phyloP scores from a whole-genome alignment of 1,139 yeast genomes.

The Geotrichum candidum region DNA sequence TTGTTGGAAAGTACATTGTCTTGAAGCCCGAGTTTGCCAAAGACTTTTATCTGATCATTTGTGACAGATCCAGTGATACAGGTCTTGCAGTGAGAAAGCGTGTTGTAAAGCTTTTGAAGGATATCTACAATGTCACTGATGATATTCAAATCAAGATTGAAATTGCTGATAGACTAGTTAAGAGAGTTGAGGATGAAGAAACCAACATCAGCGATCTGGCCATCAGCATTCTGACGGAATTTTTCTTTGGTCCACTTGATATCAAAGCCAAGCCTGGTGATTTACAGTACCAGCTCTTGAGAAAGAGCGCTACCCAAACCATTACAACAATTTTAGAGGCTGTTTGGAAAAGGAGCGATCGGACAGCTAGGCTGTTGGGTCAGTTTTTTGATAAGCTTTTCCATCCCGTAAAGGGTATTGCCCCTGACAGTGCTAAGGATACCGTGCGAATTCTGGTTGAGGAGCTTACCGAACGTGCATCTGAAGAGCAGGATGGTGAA shows the following conservation, averaged over 20 bases:
- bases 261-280: slow-evolving; percentile 6
- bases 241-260: slow-evolving; percentile 40
- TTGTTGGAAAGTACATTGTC: slow-evolving; percentile 50
- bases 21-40: slow-evolving; percentile 43
- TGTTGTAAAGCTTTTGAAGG: slow-evolving; percentile 49
- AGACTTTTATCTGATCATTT: slow-evolving; percentile 47
- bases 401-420: slow-evolving; percentile 21
- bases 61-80: slow-evolving; percentile 49
- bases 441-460: slow-evolving; percentile 19
- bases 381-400: slow-evolving; percentile 17
- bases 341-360: slow-evolving; percentile 15
- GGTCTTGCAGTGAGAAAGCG: slow-evolving; percentile 62
- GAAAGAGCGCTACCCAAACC: slow-evolving; percentile 3
- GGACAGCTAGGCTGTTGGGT: slow-evolving; percentile 11
- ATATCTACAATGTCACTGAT: slow-evolving; percentile 42
- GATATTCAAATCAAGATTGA: slow-evolving; percentile 37
- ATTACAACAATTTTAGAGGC: slow-evolving; percentile 12
- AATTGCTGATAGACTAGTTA: slow-evolving; percentile 48
- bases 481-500: slow-evolving; percentile 16
- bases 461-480: slow-evolving; percentile 26
- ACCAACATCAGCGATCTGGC: slow-evolving; percentile 48
- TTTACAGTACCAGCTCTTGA: slow-evolving; percentile 11
- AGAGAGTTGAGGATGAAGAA: slow-evolving; percentile 66
- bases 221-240: slow-evolving; percentile 38
- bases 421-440: slow-evolving; percentile 20